A percentile compares a stretch with the other conserved stretches of the same genome.
Evolutionary conservation across 805 yeast species (phyloP).

Genomic region (Sugiyamaella lignohabitans): DNA sequence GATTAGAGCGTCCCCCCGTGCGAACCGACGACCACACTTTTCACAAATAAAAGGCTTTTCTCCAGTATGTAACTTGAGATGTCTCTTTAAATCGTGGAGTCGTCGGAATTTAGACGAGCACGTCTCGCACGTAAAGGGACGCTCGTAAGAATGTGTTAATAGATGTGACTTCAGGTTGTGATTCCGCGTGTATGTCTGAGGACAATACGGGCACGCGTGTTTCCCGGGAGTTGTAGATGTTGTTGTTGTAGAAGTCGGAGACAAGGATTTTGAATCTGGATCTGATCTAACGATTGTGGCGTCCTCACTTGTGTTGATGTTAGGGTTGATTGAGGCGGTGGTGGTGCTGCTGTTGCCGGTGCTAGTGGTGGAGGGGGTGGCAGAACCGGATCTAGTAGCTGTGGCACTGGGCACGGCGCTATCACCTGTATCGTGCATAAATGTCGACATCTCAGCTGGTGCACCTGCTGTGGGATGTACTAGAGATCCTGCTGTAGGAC

Average conservation of each 20-base stretch:
- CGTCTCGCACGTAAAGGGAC: slow-evolving; percentile 56
- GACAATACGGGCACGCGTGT: slow-evolving; percentile 52
- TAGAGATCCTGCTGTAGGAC: background rate
- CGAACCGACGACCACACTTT: slow-evolving; percentile 57
- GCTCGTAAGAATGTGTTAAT: slow-evolving; percentile 57
- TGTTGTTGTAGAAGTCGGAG: background rate
- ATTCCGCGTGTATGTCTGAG: slow-evolving; percentile 59
- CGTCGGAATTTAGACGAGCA: slow-evolving; percentile 63
- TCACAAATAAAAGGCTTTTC: slow-evolving; percentile 61
- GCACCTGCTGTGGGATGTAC: background rate
- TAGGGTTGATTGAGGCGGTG: background rate
- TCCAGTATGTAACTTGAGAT: slow-evolving; percentile 68
- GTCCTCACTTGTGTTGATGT: background rate
- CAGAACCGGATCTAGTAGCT: background rate
- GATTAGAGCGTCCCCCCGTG: slow-evolving; percentile 68
- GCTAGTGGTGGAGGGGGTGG: background rate
- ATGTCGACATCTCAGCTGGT: background rate
- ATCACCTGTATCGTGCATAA: background rate
- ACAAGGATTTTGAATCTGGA: no score
- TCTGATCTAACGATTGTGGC: no score
- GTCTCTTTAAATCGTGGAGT: slow-evolving; percentile 70
- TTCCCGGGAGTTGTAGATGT: slow-evolving; percentile 25
- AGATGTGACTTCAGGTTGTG: slow-evolving; percentile 71
- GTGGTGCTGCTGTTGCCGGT: background rate
- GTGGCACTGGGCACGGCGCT: background rate